These are phyloP conservation scores for Lindgomyces ingoldianus DNA, from an alignment of 495 filamentous ascomycete species.

Conservation along the genomic window DNA sequence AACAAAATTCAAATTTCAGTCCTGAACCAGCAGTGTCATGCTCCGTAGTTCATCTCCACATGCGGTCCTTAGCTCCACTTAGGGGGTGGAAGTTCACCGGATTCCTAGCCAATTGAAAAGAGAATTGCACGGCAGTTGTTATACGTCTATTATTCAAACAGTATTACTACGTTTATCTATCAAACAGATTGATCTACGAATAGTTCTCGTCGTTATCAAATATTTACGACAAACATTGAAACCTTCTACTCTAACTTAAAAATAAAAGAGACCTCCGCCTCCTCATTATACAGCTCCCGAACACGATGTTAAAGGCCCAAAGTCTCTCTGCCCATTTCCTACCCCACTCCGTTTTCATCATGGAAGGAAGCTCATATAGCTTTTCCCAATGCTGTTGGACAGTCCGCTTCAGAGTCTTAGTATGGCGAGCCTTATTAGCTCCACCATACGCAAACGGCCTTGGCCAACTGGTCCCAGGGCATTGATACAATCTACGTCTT, in stretches of 20 bases:
- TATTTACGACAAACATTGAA: no score
- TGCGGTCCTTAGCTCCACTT: no score
- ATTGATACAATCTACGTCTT: slow-evolving; percentile 88
- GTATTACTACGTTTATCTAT: no score
- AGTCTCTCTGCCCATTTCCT: background rate
- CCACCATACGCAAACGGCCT: slow-evolving; percentile 73
- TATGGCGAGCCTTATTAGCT: slow-evolving; percentile 40
- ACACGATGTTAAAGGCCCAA: background rate
- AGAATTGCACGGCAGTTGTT: no score
- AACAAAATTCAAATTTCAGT: no score
- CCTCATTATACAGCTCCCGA: slow-evolving; percentile 1
- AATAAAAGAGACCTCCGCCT: background rate
- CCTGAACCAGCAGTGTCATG: no score
- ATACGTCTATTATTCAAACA: no score
- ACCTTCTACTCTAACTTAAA: background rate
- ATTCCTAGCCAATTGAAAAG: no score
- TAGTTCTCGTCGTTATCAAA: no score
- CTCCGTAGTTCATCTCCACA: no score
- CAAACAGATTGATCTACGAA: no score
- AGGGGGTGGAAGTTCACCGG: no score
- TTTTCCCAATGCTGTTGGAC: slow-evolving; percentile 1
- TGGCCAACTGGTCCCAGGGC: slow-evolving; percentile 83
- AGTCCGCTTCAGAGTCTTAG: background rate
- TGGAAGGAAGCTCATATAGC: background rate
- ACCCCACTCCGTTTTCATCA: slow-evolving; percentile 12